Percentiles rank a stretch among this genome's conserved stretches.
Evolutionary conservation across 148 eudicot genomes (phyloP).

Genomic region (Chenopodium album): DNA sequence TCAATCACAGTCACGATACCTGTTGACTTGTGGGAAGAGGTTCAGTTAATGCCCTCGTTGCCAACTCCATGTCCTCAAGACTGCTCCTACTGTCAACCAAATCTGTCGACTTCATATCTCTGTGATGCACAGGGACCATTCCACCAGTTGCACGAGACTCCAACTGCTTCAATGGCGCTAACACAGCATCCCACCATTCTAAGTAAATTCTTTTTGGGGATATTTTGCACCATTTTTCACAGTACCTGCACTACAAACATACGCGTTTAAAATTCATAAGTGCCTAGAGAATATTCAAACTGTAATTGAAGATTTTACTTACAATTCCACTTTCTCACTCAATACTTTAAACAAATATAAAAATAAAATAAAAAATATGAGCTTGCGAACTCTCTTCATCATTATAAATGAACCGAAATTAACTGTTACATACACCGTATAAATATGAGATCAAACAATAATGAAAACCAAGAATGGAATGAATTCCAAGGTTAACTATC

Average conservation of each 20-base stretch:
- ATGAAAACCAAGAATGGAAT: neutral
- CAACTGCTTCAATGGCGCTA: conserved; percentile 72
- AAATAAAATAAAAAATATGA: neutral
- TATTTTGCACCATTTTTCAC: conserved; percentile 89
- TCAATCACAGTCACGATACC: conserved; percentile 33
- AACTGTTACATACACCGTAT: neutral
- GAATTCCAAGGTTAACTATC: neutral
- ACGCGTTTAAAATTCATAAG: neutral
- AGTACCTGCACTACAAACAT: conserved; percentile 56
- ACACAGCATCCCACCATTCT: conserved; percentile 84
- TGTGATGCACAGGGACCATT: conserved; percentile 29
- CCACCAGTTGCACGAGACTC: conserved; percentile 73
- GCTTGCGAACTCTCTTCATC: neutral
- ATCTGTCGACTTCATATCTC: conserved; percentile 12
- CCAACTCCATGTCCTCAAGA: conserved; percentile 91
- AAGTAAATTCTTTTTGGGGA: conserved; percentile 65
- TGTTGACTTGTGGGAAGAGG: conserved; percentile 98
- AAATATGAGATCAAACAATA: neutral
- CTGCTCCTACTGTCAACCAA: conserved; percentile 41
- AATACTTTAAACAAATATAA: neutral
- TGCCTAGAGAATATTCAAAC: neutral
- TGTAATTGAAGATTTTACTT: neutral
- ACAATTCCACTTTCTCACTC: neutral
- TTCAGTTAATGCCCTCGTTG: conserved; percentile 89
- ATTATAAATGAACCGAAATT: neutral